These are phyloP conservation scores for Suhomyces prunicola DNA, from an alignment of 805 yeast species.

Conservation along the genomic window DNA sequence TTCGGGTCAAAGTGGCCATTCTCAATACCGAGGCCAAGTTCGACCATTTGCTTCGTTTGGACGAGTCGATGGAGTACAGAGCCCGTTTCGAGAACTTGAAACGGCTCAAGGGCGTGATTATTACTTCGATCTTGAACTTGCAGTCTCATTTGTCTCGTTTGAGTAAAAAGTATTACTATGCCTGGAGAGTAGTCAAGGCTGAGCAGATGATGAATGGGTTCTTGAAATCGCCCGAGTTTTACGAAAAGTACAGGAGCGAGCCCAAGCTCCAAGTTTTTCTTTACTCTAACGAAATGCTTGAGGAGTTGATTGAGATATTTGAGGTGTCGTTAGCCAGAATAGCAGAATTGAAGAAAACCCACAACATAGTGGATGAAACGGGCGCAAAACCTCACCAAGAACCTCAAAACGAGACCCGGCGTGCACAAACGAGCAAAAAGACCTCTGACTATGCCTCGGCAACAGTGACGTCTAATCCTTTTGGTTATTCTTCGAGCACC, in stretches of 20 bases:
- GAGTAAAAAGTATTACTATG: slow-evolving; percentile 59
- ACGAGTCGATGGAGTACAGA: slow-evolving; percentile 16
- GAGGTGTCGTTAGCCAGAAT: slow-evolving; percentile 17
- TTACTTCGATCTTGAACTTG: slow-evolving; percentile 2
- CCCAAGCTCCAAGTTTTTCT: slow-evolving; percentile 6
- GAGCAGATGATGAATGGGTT: slow-evolving; percentile 40
- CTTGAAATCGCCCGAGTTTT: slow-evolving; percentile 27
- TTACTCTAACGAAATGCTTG: slow-evolving; percentile 17
- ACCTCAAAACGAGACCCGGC: neutral
- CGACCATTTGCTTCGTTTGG: slow-evolving; percentile 19
- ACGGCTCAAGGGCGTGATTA: neutral
- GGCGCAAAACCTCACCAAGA: neutral
- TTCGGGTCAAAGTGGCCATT: slow-evolving; percentile 7
- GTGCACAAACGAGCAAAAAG: neutral
- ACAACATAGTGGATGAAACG: neutral
- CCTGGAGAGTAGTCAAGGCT: slow-evolving; percentile 66
- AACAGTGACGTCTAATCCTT: neutral
- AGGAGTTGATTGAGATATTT: slow-evolving; percentile 19
- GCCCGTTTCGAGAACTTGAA: slow-evolving; percentile 4
- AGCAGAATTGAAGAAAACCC: slow-evolving; percentile 3
- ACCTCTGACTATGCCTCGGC: neutral
- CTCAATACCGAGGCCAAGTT: slow-evolving; percentile 2
- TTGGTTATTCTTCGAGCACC: neutral
- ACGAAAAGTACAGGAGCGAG: slow-evolving; percentile 6
- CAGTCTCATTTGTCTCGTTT: slow-evolving; percentile 27